A percentile compares a stretch with the other conserved stretches of the same genome.
These are phyloP conservation scores for Jasminum sambac DNA, from an alignment of 257 asterid genomes.

Conservation along the genomic window DNA sequence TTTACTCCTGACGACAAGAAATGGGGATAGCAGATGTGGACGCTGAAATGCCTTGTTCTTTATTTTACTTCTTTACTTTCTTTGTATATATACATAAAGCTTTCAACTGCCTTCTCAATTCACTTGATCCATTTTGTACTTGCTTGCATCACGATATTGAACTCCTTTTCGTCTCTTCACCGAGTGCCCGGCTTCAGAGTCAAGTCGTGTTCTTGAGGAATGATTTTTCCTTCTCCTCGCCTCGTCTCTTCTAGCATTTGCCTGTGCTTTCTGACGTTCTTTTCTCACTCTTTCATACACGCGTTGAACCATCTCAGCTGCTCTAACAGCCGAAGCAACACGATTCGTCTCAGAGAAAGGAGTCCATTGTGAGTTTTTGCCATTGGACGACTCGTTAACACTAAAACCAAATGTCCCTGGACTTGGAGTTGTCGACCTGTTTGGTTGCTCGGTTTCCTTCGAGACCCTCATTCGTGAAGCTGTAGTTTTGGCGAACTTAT, in stretches of 20 bases:
- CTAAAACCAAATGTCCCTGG: slow-evolving; percentile 8
- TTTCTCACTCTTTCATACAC: slow-evolving; percentile 72
- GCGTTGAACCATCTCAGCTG: slow-evolving; percentile 66
- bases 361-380: slow-evolving; percentile 54
- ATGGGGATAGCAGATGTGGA: too few species aligned
- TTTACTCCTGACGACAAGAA: too few species aligned
- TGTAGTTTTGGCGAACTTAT: slow-evolving; percentile 45
- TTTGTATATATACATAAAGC: background rate
- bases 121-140: background rate
- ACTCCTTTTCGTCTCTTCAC: slow-evolving; percentile 57
- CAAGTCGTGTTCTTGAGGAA: slow-evolving; percentile 45
- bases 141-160: slow-evolving; percentile 30
- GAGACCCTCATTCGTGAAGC: slow-evolving; percentile 39
- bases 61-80: slow-evolving; percentile 25
- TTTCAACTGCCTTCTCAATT: slow-evolving; percentile 51
- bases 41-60: background rate
- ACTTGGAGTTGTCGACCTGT: background rate
- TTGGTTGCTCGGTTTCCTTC: slow-evolving; percentile 53
- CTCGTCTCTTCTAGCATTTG: slow-evolving; percentile 59
- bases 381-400: slow-evolving; percentile 21
- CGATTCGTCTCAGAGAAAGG: slow-evolving; percentile 59
- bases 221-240: slow-evolving; percentile 41
- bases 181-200: slow-evolving; percentile 31
- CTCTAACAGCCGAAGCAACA: slow-evolving; percentile 56
- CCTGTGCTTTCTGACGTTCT: slow-evolving; percentile 72